Evolutionary conservation across 2,329 filamentous ascomycete species (phyloP).

Genomic region (Fusarium coicis): DNA sequence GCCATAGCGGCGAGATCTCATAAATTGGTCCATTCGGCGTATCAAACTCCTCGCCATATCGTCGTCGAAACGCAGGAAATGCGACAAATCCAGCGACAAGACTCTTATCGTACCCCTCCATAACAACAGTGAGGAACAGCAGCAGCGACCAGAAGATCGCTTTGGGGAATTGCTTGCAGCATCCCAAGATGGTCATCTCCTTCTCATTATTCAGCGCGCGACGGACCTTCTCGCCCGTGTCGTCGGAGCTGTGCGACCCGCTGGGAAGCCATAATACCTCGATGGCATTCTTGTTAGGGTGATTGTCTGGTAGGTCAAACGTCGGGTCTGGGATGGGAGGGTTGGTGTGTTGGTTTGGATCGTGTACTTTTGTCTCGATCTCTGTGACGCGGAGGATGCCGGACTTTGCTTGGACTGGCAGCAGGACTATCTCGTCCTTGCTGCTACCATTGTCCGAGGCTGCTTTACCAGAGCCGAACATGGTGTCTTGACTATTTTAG

Average conservation of each 20-base stretch:
- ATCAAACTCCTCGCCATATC: constrained; percentile 44
- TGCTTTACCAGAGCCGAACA: constrained; percentile 30
- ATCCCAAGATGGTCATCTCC: constrained; percentile 31
- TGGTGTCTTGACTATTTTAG: not conserved
- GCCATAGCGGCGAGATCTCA: constrained; percentile 24
- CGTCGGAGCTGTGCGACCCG: constrained; percentile 34
- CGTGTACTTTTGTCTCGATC: constrained; percentile 32
- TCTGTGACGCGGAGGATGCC: constrained; percentile 31
- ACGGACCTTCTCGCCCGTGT: constrained; percentile 33
- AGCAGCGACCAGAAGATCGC: constrained; percentile 35
- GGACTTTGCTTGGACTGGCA: constrained; percentile 23
- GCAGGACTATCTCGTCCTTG: constrained; percentile 35
- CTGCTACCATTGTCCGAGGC: constrained; percentile 33
- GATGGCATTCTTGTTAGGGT: constrained; percentile 22
- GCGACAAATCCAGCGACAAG: constrained; percentile 32
- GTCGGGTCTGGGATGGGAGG: constrained; percentile 11
- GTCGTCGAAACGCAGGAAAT: constrained; percentile 22
- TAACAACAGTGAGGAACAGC: constrained; percentile 37
- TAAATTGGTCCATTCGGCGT: constrained; percentile 12
- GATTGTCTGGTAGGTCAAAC: constrained; percentile 26
- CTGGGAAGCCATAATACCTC: constrained; percentile 37
- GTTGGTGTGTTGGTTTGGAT: constrained; percentile 11
- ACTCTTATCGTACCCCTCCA: constrained; percentile 37
- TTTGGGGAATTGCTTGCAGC: constrained; percentile 33
- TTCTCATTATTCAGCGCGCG: constrained; percentile 34